Evolutionary conservation across 1,284 basidiomycete genomes (phyloP).

Genomic region (Ustilago hordei): DNA sequence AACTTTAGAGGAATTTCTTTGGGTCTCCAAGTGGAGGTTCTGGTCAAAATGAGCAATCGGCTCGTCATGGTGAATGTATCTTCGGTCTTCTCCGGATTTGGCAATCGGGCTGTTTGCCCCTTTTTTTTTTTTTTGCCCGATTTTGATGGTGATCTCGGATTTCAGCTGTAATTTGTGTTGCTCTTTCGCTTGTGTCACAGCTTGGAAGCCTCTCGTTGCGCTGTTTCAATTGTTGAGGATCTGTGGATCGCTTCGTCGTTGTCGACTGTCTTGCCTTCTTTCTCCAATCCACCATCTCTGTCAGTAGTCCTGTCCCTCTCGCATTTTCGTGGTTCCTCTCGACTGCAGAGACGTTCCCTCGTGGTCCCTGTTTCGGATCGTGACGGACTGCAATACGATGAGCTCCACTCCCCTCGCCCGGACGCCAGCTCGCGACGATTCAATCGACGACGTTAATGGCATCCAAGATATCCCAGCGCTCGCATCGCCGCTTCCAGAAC

Average conservation of each 20-base stretch:
- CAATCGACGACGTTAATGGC: constrained; percentile 7
- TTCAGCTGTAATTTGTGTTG: constrained; percentile 6
- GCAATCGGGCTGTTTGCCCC: constrained; percentile 2
- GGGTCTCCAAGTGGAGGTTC: not conserved
- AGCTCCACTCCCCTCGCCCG: constrained; percentile 16
- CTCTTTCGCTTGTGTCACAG: not conserved
- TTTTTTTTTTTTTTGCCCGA: not conserved
- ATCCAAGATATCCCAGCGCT: constrained; percentile 34
- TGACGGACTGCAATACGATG: constrained; percentile 11
- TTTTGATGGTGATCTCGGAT: not conserved
- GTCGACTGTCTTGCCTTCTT: not conserved
- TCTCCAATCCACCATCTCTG: not conserved
- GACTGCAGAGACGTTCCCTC: not conserved
- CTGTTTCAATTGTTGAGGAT: not conserved
- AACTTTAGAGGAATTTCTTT: not conserved
- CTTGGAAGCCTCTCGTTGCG: constrained; percentile 4
- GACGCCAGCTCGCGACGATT: constrained; percentile 4
- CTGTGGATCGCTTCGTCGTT: not conserved
- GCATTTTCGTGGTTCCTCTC: not conserved
- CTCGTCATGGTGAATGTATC: not conserved
- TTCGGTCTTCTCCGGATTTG: constrained; percentile 17
- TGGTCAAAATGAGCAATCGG: too few species aligned
- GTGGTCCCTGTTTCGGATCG: not conserved
- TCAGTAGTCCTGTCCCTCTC: not conserved
- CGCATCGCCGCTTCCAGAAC: constrained; percentile 36